Evolutionary conservation across 1,284 basidiomycete species (phyloP), one percentile per base, ranked within the genome.

Genomic region (Trichosporon ovoides): DNA sequence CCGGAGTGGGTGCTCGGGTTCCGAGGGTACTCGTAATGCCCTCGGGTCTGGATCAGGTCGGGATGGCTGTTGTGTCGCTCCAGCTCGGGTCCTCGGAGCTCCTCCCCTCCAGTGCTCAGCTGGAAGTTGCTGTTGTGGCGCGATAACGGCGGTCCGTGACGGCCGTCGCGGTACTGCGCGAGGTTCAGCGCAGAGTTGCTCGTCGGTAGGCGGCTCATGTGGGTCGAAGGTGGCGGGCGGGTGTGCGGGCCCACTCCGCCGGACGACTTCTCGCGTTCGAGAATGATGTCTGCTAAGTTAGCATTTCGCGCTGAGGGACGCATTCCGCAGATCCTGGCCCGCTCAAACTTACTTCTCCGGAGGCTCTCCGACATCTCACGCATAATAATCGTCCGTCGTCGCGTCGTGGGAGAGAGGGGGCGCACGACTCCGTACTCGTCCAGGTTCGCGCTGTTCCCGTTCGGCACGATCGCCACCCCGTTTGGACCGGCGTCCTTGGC

Each of bases 351-450:
- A 75, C 73, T 76, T 49, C 65, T 59, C 13, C 74, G 54, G 18
- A 76, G 58, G 14, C 71, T 73, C 64, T 73, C 73, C 20, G 70
- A 73, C 73, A 76, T 74, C 53, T 76, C 74, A 50, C 72, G 62
- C 64, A 72, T 70, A 56, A 76, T 76, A 38, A 76, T 76, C 11
- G 61, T 63, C 18, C 74, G 65, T 33, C 74, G 65, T 19, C 68
- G 62, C 2, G 71, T 68, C 1, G 72, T 72, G 9, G 74, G 73
- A 4, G 68, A 68, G 52, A 69, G 61, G 1, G 74, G 72, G 43
- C 67, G 61, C 2, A 68, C 67, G 10, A 69, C 61, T 3, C 68
- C 70, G 48, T 61, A 52, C 43, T 66, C 63, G 56, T 69, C 69
- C 31, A 68, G 20, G 33, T 58, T 53, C 40, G 56, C 56, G 35